A percentile compares a stretch with the other conserved stretches of the same genome.
Conservation (phyloP, 371 early-diverging fungal genomes). For the Apophysomyces elegans region DNA sequence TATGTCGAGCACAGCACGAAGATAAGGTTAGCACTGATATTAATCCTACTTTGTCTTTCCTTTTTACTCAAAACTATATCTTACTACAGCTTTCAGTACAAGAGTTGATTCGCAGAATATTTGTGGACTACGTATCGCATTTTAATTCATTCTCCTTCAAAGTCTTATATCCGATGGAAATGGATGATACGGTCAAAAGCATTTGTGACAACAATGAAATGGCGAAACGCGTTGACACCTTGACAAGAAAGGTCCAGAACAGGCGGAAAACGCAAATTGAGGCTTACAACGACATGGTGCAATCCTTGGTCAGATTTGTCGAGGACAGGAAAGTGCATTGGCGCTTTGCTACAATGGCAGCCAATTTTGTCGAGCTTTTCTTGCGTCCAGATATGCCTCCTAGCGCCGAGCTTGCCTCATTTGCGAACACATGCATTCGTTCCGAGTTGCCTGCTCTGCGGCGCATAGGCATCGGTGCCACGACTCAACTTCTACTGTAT, state of each 20-base stretch:
- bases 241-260: slow-evolving; percentile 26
- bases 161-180: slow-evolving; percentile 27
- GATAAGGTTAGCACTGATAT: slow-evolving; percentile 58
- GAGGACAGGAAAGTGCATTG: slow-evolving; percentile 72
- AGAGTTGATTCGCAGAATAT: slow-evolving; percentile 70
- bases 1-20: slow-evolving; percentile 76
- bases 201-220: slow-evolving; percentile 18
- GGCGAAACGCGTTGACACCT: slow-evolving; percentile 11
- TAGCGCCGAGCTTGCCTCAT: slow-evolving; percentile 56
- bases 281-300: slow-evolving; percentile 35
- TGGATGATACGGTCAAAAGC: slow-evolving; percentile 23
- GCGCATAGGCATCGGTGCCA: slow-evolving; percentile 56
- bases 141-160: slow-evolving; percentile 49
- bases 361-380: slow-evolving; percentile 73
- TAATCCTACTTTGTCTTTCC: background rate
- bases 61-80: background rate
- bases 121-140: slow-evolving; percentile 61
- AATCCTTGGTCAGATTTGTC: slow-evolving; percentile 47
- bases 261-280: slow-evolving; percentile 22
- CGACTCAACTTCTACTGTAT: slow-evolving; percentile 55
- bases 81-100: slow-evolving; percentile 64
- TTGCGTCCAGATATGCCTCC: slow-evolving; percentile 63
- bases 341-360: slow-evolving; percentile 80
- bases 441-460: slow-evolving; percentile 79
- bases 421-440: slow-evolving; percentile 60